A percentile compares a stretch with the other conserved stretches of the same genome.
These are phyloP conservation scores for Vanrija pseudolonga DNA, from an alignment of 1,284 basidiomycete genomes.

Conservation along the genomic window DNA sequence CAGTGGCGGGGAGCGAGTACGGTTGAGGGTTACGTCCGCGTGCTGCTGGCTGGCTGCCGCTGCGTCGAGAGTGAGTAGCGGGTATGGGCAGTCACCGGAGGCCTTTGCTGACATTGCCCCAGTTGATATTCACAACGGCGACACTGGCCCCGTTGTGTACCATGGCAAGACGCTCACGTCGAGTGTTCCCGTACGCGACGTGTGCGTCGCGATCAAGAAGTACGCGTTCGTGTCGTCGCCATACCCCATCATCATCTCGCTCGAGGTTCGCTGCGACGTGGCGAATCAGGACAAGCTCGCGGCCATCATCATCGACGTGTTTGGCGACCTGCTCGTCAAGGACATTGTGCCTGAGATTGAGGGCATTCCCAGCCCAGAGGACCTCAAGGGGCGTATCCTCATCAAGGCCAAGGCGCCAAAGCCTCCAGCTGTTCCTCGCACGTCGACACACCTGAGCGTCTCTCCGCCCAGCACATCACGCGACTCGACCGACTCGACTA, in stretches of 20 bases:
- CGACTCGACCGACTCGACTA: slow-evolving; percentile 33
- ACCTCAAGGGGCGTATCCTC: slow-evolving; percentile 73
- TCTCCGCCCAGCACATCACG: background rate
- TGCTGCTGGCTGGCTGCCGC: slow-evolving; percentile 82
- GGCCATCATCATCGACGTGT: slow-evolving; percentile 68
- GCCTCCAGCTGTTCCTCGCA: background rate
- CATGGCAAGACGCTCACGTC: slow-evolving; percentile 91
- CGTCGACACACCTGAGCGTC: background rate
- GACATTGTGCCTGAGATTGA: slow-evolving; percentile 54
- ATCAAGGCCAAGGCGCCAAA: slow-evolving; percentile 64
- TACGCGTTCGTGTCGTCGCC: slow-evolving; percentile 92
- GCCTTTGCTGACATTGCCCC: slow-evolving; percentile 8
- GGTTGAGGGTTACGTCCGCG: slow-evolving; percentile 92
- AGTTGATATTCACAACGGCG: slow-evolving; percentile 95
- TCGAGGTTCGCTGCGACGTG: slow-evolving; percentile 84
- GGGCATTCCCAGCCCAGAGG: slow-evolving; percentile 78
- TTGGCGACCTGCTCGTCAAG: slow-evolving; percentile 71
- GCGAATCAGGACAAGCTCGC: slow-evolving; percentile 81
- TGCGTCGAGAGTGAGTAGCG: slow-evolving; percentile 76
- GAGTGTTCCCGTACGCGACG: slow-evolving; percentile 76
- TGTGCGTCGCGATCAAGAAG: slow-evolving; percentile 80
- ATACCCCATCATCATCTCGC: slow-evolving; percentile 90
- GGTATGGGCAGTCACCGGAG: background rate
- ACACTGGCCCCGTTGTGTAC: slow-evolving; percentile 73
- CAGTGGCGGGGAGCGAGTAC: slow-evolving; percentile 92